Base-by-base conservation (phyloP, 2,329 filamentous ascomycete genomes). In the Aspergillus fumigatiaffinis region DNA sequence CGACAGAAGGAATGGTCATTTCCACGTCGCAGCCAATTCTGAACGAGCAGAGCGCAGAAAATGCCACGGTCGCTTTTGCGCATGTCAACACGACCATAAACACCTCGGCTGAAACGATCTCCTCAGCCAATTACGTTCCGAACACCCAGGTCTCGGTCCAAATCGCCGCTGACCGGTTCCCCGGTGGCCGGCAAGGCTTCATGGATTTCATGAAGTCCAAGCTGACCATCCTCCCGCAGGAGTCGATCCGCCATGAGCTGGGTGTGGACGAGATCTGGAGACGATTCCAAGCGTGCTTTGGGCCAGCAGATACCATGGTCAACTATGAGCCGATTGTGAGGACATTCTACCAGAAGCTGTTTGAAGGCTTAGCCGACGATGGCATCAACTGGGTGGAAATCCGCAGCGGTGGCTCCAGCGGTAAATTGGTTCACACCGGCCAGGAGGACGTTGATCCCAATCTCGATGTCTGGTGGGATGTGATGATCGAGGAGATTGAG, bases 251-350 rank as follows among this genome's bases (percentile, higher is more conserved):
- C 63, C 91, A 96, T 68, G 90, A 95, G 67, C 87, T 92, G 65
- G 92, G 92, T 1, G 81, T 92, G 17, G 87, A 94, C 70, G 88
- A 88, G 57, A 86, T 95, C 54, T 96, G 92, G 92, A 77, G 80
- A 25, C 93, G 92, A 68, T 96, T 96, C 74, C 77, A 77, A 54
- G 84, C 83, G 44, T 89, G 87, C 63, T 96, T 96, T 73, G 74
- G 81, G 1, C 84, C 91, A 6, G 81, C 92, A 25, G 83, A 83
- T 42, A 86, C 84, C 14, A 83, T 96, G 56, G 81, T 95, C 53
- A 88, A 87, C 72, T 95, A 96, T 74, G 92, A 96, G 73, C 91
- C 92, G 14, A 88, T 96, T 61, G 93, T 89, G 75, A 84, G 91
- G 25, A 80, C 79, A 12, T 93, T 91, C 67, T 77, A 96, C 57